These are phyloP conservation scores for Saccharomycopsis selenospora DNA, from an alignment of 805 yeast species.

Conservation along the genomic window DNA sequence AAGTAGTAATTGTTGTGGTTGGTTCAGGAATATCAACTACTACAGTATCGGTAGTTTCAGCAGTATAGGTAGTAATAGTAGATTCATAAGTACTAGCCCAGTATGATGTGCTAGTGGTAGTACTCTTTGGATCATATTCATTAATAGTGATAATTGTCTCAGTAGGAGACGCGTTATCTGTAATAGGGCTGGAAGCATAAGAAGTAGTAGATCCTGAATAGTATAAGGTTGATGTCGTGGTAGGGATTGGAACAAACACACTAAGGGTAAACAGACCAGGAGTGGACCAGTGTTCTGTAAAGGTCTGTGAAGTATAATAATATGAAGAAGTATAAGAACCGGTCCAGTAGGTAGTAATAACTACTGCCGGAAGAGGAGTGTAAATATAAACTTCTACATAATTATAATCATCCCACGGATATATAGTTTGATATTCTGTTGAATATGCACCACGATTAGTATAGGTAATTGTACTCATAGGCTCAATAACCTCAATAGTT, in stretches of 20 bases:
- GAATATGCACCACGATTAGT: no score
- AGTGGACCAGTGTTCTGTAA: no score
- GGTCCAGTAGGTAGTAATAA: constrained; percentile 7
- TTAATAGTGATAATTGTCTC: constrained; percentile 2
- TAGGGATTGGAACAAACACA: constrained; percentile 2
- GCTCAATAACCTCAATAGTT: no score
- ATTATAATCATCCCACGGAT: no score
- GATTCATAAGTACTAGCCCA: not conserved
- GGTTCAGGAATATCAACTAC: constrained; percentile 3
- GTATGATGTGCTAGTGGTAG: not conserved
- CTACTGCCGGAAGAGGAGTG: no score
- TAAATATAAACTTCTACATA: no score
- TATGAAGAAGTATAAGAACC: no score
- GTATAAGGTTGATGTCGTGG: not conserved
- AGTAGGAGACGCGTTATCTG: not conserved
- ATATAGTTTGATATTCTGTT: no score
- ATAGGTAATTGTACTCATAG: no score
- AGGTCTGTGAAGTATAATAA: no score
- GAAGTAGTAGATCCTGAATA: constrained; percentile 5
- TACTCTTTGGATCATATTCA: not conserved
- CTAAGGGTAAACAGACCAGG: no score
- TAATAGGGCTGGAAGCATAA: constrained; percentile 4
- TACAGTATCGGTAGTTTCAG: not conserved
- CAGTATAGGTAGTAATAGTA: constrained; percentile 4
- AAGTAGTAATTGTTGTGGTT: constrained; percentile 1